Evolutionary conservation across 805 yeast genomes (phyloP), one percentile per base, ranked within the genome.

Genomic region (Candida silvicultrix): DNA sequence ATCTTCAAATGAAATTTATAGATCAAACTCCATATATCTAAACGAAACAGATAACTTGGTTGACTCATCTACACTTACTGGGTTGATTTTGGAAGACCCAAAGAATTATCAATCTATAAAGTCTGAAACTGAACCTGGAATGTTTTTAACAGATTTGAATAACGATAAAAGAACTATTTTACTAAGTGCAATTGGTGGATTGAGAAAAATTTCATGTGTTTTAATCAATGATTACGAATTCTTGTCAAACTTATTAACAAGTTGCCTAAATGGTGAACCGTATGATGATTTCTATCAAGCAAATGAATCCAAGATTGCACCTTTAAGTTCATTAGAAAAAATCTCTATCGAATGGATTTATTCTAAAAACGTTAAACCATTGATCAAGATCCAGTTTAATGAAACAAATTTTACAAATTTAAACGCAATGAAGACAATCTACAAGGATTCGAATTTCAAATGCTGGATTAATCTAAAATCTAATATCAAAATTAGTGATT

Each of bases 171-270:
- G 58, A 14, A 60, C 70, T 2, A 41, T 70, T n/a, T 45, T 70
- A 34, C 50, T 70, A 18, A 58, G 71, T 25, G 70, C 74, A 2
- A 57, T 70, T 43, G 75, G 75, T 38, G 75, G 75, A 0, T 49
- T 71, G 18, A 62, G 73, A 43, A 71, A 70, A 46, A 62, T 65
- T 41, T 52, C 74, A 6, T 58, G 61, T 49, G 60, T 67, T 3
- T 41, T 58, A 2, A 21, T 58, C 4, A 21, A 45, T 19, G 43
- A 50, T 32, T 14, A 37, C 7, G 32, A 15, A 2, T 38, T 58
- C n/a, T 34, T 52, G 1, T 31, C 46, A 7, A 49, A 48, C 19
- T 22, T 58, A 15, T 23, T 58, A 9, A n/a, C 45, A 4, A 42
- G 52, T 20, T 45, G 53, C 28, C 15, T 34, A 1, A 18, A 40